Conservation (phyloP, 2,329 filamentous ascomycete species). For the Phyllosticta paracitricarpa region DNA sequence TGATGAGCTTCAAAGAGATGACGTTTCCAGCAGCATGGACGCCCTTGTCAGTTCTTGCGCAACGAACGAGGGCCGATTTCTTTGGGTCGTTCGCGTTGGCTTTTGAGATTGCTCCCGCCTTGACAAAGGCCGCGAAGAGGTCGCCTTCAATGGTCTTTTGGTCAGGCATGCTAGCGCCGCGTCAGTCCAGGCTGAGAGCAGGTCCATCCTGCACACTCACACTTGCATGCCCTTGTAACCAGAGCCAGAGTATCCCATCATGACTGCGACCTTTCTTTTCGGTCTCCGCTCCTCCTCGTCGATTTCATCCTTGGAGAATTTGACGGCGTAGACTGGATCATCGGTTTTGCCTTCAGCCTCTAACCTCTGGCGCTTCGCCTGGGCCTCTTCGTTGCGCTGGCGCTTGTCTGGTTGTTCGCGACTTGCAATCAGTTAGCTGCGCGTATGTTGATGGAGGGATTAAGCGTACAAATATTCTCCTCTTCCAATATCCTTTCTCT, state of each 20-base stretch:
- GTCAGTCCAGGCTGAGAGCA: neutral
- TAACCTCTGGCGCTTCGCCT: conserved; percentile 29
- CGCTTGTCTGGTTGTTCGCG: conserved; percentile 38
- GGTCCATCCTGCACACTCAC: conserved; percentile 19
- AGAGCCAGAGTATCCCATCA: conserved; percentile 92
- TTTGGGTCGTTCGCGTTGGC: conserved; percentile 94
- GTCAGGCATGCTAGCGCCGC: conserved; percentile 16
- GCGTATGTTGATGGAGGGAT: conserved; percentile 17
- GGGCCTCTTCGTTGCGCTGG: conserved; percentile 32
- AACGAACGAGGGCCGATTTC: conserved; percentile 88
- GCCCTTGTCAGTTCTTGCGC: conserved; percentile 92
- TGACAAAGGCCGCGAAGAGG: conserved; percentile 83
- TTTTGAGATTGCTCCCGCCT: conserved; percentile 87
- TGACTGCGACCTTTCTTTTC: conserved; percentile 91
- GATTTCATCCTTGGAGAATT: conserved; percentile 71
- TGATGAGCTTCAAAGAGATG: conserved; percentile 88
- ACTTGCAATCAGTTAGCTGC: conserved; percentile 30
- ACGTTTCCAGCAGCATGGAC: conserved; percentile 94
- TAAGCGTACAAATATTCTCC: conserved; percentile 52
- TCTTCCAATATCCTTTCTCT: conserved; percentile 58
- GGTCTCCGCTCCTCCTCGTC: conserved; percentile 76
- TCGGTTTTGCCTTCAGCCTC: conserved; percentile 32
- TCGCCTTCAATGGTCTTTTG: conserved; percentile 91
- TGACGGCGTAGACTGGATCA: neutral
- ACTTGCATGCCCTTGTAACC: conserved; percentile 98